Conservation (phyloP, 768 basidiomycete species). For the Phanerochaete sordida region DNA sequence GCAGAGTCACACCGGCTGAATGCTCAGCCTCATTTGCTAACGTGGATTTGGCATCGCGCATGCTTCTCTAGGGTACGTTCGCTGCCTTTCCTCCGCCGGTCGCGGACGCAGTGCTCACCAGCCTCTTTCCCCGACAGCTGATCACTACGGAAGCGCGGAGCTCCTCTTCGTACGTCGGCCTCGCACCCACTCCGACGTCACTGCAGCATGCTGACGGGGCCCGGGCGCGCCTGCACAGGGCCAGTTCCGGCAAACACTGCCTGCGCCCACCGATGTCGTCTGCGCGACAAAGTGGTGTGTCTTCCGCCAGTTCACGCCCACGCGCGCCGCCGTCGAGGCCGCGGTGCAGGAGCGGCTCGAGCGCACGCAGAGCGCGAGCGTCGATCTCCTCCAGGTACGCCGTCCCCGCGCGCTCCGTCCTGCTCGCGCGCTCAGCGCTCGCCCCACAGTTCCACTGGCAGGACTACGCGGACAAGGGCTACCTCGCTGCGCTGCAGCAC, state of each 20-base stretch:
- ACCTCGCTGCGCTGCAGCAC: conserved; percentile 45
- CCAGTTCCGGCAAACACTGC: conserved; percentile 50
- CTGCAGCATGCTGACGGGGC: neutral
- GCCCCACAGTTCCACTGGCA: conserved; percentile 73
- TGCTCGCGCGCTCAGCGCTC: neutral
- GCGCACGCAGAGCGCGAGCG: conserved; percentile 53
- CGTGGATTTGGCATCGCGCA: neutral
- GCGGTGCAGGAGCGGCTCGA: conserved; percentile 68
- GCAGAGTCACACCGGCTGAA: neutral
- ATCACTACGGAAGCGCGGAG: conserved; percentile 85
- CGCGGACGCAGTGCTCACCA: neutral
- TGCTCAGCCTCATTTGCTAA: neutral
- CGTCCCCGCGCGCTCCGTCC: neutral
- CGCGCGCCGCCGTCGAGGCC: conserved; percentile 54
- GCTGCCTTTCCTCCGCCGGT: neutral
- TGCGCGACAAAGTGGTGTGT: conserved; percentile 89
- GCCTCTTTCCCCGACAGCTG: conserved; percentile 42
- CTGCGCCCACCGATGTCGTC: conserved; percentile 40
- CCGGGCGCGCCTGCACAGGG: conserved; percentile 42
- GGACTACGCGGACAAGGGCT: conserved; percentile 51
- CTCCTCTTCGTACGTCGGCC: conserved; percentile 63
- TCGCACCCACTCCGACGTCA: neutral
- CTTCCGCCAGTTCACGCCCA: conserved; percentile 50
- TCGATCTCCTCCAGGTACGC: conserved; percentile 73
- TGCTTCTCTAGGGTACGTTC: conserved; percentile 5